Evolutionary conservation across 2,329 filamentous ascomycete species (phyloP).

Genomic region (Stylonectria norvegica): DNA sequence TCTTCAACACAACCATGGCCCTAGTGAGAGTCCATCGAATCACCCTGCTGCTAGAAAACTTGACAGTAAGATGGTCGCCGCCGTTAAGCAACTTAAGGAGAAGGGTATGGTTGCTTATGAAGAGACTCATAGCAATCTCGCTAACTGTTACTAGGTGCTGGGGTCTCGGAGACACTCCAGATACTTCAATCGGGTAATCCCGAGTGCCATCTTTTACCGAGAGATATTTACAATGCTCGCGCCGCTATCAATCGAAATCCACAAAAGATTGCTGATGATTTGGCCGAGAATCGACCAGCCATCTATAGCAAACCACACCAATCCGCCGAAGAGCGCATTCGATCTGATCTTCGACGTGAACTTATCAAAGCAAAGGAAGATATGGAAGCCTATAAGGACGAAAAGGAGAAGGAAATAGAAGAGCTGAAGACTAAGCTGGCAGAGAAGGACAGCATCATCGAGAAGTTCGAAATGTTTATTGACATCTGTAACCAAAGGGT

Average conservation of each 20-base stretch:
- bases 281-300: constrained; percentile 59
- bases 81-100: constrained; percentile 64
- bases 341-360: constrained; percentile 58
- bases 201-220: constrained; percentile 58
- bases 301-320: constrained; percentile 65
- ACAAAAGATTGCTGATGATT: constrained; percentile 55
- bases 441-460: constrained; percentile 60
- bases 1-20: constrained; percentile 61
- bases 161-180: constrained; percentile 63
- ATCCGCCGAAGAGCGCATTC: constrained; percentile 61
- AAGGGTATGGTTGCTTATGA: constrained; percentile 47
- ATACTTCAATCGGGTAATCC: constrained; percentile 63
- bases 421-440: constrained; percentile 56
- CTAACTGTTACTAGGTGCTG: constrained; percentile 50
- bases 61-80: constrained; percentile 65
- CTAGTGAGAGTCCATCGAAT: constrained; percentile 63
- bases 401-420: constrained; percentile 56
- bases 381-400: constrained; percentile 51
- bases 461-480: constrained; percentile 66
- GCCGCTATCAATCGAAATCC: constrained; percentile 65
- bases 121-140: no score
- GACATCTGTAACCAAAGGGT: constrained; percentile 66
- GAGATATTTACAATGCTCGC: constrained; percentile 66
- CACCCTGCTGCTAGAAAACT: constrained; percentile 64
- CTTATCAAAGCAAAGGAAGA: constrained; percentile 57